Evolutionary conservation across 257 asterid species (phyloP).

Genomic region (Nicotiana otophora): DNA sequence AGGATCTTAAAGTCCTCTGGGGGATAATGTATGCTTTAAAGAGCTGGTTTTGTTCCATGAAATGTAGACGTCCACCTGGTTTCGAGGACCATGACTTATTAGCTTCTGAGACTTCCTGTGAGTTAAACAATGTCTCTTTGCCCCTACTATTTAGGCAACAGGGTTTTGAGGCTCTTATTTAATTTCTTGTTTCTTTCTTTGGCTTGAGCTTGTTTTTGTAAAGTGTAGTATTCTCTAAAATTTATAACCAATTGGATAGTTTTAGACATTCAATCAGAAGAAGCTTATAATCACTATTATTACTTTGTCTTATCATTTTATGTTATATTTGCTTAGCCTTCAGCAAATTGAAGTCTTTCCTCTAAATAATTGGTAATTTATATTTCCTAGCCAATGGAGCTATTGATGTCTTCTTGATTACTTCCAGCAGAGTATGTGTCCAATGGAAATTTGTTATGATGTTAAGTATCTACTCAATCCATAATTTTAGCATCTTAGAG

Average conservation of each 20-base stretch:
- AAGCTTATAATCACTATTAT: not conserved
- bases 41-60: conserved; percentile 46
- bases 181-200: not conserved
- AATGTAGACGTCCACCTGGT: conserved; percentile 23
- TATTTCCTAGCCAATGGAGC: not conserved
- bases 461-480: not conserved
- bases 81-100: conserved; percentile 38
- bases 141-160: not conserved
- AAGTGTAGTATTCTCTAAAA: not conserved
- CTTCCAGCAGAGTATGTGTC: not conserved
- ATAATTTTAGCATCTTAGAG: not conserved
- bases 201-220: not conserved
- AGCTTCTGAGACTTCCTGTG: conserved; percentile 76
- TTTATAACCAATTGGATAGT: not conserved
- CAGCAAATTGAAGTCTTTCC: not conserved
- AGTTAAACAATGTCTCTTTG: conserved; percentile 21
- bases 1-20: not conserved
- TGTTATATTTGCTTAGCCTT: not conserved
- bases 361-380: not conserved
- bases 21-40: not conserved
- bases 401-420: not conserved
- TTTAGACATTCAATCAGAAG: not conserved
- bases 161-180: not conserved
- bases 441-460: not conserved
- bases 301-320: not conserved